Percentiles rank a stretch among this genome's conserved stretches.
These are phyloP conservation scores for Aspergillus taichungensis DNA, from an alignment of 495 filamentous ascomycete genomes.

Conservation along the genomic window DNA sequence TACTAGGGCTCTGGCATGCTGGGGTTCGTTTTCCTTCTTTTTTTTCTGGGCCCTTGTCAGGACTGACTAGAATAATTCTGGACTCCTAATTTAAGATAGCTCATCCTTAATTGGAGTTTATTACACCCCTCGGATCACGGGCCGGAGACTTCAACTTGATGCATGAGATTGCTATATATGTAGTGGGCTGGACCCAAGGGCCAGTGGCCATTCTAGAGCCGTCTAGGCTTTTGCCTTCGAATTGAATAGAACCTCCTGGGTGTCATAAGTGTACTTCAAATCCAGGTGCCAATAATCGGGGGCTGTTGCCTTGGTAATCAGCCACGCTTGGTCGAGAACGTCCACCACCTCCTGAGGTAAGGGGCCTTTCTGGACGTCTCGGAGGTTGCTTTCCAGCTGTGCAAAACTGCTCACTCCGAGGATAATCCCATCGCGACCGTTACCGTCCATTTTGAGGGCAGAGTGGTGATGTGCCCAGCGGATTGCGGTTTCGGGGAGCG, in stretches of 20 bases:
- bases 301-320: constrained; percentile 56
- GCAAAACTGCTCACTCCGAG: constrained; percentile 67
- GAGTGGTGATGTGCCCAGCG: constrained; percentile 80
- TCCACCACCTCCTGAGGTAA: constrained; percentile 76
- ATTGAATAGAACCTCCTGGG: constrained; percentile 54
- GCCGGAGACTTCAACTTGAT: too few relatives aligned
- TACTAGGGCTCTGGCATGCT: too few relatives aligned
- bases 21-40: too few relatives aligned
- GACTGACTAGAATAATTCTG: too few relatives aligned
- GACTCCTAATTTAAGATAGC: too few relatives aligned
- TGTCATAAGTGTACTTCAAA: constrained; percentile 68
- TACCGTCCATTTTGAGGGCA: constrained; percentile 61
- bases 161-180: background rate
- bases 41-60: too few relatives aligned
- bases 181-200: too few relatives aligned
- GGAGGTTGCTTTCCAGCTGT: constrained; percentile 69
- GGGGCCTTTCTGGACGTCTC: constrained; percentile 75
- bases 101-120: too few relatives aligned
- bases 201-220: too few relatives aligned
- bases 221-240: constrained; percentile 14
- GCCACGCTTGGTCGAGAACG: constrained; percentile 66
- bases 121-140: too few relatives aligned
- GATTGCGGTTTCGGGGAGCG: constrained; percentile 73
- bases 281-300: constrained; percentile 71
- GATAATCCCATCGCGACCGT: constrained; percentile 68